Evolutionary conservation across 2,329 filamentous ascomycete genomes (phyloP).

Genomic region (Pochonia chlamydosporia): DNA sequence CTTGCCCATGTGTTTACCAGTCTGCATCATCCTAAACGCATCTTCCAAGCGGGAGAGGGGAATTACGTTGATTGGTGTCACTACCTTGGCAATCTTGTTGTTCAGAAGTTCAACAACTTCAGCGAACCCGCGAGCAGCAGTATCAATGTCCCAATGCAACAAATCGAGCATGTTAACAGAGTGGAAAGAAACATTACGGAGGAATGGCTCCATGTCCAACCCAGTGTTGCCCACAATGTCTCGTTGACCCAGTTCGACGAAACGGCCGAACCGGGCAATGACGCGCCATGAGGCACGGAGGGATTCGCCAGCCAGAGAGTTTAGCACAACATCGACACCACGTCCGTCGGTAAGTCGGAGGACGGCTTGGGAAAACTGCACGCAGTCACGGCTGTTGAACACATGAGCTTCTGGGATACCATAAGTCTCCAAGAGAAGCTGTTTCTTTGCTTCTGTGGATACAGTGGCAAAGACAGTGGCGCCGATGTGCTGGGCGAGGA

Average conservation of each 20-base stretch:
- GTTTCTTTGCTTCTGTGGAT: background rate
- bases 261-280: conserved; percentile 37
- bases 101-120: conserved; percentile 29
- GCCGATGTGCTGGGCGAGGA: background rate
- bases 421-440: background rate
- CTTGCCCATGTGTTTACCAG: background rate
- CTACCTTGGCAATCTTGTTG: conserved; percentile 23
- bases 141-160: conserved; percentile 31
- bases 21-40: conserved; percentile 12
- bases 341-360: conserved; percentile 28
- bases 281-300: conserved; percentile 36
- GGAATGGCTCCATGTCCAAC: conserved; percentile 41
- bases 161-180: conserved; percentile 39
- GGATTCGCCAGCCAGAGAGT: conserved; percentile 36
- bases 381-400: conserved; percentile 13
- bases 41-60: conserved; percentile 5
- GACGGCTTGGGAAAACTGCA: conserved; percentile 14
- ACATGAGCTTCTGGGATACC: background rate
- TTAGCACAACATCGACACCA: conserved; percentile 66
- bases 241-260: conserved; percentile 36
- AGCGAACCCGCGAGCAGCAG: conserved; percentile 30
- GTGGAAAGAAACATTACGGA: conserved; percentile 38
- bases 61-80: background rate
- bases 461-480: background rate
- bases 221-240: conserved; percentile 32